Evolutionary conservation across 2,329 filamentous ascomycete genomes (phyloP).

Genomic region (Fusarium sp.): DNA sequence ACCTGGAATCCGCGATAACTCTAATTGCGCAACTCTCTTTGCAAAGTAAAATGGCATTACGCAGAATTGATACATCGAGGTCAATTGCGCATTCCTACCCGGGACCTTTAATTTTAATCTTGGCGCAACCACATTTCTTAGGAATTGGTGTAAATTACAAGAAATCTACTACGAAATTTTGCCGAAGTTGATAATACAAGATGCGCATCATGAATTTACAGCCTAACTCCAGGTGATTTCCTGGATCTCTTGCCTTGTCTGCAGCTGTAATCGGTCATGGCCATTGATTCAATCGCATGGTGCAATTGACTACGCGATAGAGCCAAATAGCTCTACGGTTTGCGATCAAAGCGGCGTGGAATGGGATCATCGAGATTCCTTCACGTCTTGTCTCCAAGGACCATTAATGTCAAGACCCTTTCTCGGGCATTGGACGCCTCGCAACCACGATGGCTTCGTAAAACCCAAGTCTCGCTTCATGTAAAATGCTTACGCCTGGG

Average conservation of each 20-base stretch:
- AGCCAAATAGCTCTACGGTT: no score
- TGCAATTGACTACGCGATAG: neutral
- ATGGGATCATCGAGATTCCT: no score
- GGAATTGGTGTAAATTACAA: neutral
- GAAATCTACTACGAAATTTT: fast-evolving
- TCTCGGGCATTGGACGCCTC: neutral
- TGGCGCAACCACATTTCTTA: neutral
- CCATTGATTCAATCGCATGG: neutral
- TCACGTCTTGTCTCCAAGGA: neutral
- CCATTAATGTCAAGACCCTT: no score
- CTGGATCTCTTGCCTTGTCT: neutral
- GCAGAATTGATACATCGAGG: neutral
- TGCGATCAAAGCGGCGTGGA: fast-evolving
- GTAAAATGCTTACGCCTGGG: neutral
- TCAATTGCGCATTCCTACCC: neutral
- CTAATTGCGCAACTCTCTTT: neutral
- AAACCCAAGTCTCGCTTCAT: neutral
- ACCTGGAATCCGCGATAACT: neutral
- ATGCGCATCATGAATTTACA: neutral
- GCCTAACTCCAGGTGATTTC: fast-evolving
- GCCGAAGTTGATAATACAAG: neutral
- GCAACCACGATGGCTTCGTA: neutral
- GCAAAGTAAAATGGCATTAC: fast-evolving
- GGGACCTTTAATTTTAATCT: neutral
- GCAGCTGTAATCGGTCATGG: neutral